Conservation (phyloP, 306 rosid genomes). For the Prunus campanulata region DNA sequence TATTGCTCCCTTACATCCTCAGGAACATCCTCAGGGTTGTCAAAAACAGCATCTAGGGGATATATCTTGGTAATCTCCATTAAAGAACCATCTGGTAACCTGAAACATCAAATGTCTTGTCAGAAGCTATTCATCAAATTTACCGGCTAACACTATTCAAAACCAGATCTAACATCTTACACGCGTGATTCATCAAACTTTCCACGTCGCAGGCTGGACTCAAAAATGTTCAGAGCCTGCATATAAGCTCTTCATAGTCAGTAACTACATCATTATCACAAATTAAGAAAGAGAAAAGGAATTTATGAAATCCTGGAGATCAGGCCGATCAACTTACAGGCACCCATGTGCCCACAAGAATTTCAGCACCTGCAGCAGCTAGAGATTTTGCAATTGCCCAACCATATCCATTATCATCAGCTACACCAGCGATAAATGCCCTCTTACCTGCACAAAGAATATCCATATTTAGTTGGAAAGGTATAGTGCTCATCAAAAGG, state of each 20-base stretch:
- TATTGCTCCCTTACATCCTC: conserved; percentile 66
- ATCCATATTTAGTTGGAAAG: background rate
- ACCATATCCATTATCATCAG: conserved; percentile 96
- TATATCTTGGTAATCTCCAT: conserved; percentile 88
- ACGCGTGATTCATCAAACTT: conserved; percentile 85
- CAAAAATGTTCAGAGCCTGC: conserved; percentile 92
- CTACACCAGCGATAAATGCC: conserved; percentile 95
- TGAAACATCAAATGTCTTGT: conserved; percentile 36
- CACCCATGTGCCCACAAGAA: conserved; percentile 97
- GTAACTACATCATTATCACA: conserved; percentile 20
- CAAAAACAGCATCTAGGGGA: conserved; percentile 93
- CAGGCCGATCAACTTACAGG: conserved; percentile 63
- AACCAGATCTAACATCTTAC: conserved; percentile 38
- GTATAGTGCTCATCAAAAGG: background rate
- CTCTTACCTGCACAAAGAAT: conserved; percentile 62
- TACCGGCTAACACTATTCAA: conserved; percentile 1
- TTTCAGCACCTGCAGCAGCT: conserved; percentile 97
- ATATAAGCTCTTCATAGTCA: conserved; percentile 21
- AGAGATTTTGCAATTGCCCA: conserved; percentile 99
- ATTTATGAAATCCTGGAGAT: background rate
- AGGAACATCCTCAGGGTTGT: conserved; percentile 85
- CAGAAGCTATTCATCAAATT: conserved; percentile 20
- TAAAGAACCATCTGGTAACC: conserved; percentile 86
- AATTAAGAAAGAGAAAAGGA: background rate
- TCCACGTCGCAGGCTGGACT: conserved; percentile 90